Conservation (phyloP, 2,329 filamentous ascomycete genomes). For the Colletotrichum australisinense region DNA sequence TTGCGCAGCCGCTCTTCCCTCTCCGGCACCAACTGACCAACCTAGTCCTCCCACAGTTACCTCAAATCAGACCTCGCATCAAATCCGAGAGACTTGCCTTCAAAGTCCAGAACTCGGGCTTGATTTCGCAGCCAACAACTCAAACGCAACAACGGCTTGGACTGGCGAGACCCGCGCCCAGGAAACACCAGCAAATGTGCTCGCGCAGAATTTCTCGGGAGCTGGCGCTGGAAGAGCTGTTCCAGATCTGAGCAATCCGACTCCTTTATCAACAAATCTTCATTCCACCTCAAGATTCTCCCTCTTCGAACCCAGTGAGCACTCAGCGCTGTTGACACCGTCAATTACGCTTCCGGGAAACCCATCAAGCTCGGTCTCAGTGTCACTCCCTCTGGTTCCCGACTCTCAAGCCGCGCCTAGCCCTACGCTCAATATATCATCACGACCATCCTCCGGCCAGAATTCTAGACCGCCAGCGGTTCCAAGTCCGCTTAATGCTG, state of each 20-base stretch:
- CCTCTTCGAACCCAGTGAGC: not conserved
- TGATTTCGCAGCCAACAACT: not conserved
- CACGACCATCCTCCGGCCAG: not conserved
- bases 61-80: conserved; percentile 37
- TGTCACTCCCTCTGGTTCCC: too few species aligned
- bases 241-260: not conserved
- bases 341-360: not conserved
- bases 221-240: not conserved
- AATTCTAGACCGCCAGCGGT: not conserved
- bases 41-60: conserved; percentile 57
- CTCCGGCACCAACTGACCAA: conserved; percentile 73
- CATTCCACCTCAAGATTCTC: not conserved
- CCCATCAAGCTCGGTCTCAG: not conserved
- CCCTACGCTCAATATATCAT: not conserved
- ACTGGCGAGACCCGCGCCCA: not conserved
- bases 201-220: not conserved
- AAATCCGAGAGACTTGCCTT: conserved; percentile 48
- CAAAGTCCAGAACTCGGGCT: not conserved
- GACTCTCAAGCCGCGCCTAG: not conserved
- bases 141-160: not conserved
- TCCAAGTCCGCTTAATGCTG: not conserved
- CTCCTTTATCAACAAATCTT: not conserved
- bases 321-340: not conserved
- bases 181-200: not conserved
- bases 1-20: conserved; percentile 60